Conservation (phyloP, 148 eudicot genomes). For the Chenopodium berlandieri region DNA sequence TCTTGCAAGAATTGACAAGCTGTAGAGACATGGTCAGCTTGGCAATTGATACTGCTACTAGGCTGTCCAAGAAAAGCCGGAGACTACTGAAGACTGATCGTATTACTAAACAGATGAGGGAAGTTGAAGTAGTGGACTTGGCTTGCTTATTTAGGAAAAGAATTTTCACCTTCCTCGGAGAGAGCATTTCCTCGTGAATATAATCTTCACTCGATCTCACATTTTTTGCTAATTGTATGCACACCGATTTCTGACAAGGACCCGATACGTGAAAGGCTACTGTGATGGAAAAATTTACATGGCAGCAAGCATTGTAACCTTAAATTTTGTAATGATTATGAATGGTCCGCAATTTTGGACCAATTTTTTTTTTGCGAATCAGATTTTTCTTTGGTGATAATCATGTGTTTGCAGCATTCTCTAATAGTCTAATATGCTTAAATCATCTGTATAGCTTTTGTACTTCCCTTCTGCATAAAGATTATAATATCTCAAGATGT, state of each 20-base stretch:
- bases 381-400: neutral
- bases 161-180: conserved; percentile 54
- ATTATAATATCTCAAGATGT: no score
- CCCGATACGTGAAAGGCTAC: neutral
- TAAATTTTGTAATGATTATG: neutral
- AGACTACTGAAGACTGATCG: conserved; percentile 44
- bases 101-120: conserved; percentile 52
- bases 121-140: conserved; percentile 64
- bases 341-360: neutral
- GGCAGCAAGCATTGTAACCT: neutral
- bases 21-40: conserved; percentile 56
- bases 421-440: no score
- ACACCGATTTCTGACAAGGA: neutral
- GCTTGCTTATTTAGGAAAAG: conserved; percentile 62
- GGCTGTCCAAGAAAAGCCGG: conserved; percentile 49
- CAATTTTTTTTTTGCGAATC: neutral
- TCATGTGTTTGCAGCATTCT: neutral
- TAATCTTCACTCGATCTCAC: neutral
- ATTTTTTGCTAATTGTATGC: neutral
- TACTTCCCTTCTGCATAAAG: no score
- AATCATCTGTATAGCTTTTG: no score
- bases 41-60: conserved; percentile 62
- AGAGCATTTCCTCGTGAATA: conserved; percentile 24
- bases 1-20: conserved; percentile 56
- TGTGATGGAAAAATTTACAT: neutral